phyloP scores from a whole-genome alignment of 352 stramenopile species.

The Globisporangium nodosum region DNA sequence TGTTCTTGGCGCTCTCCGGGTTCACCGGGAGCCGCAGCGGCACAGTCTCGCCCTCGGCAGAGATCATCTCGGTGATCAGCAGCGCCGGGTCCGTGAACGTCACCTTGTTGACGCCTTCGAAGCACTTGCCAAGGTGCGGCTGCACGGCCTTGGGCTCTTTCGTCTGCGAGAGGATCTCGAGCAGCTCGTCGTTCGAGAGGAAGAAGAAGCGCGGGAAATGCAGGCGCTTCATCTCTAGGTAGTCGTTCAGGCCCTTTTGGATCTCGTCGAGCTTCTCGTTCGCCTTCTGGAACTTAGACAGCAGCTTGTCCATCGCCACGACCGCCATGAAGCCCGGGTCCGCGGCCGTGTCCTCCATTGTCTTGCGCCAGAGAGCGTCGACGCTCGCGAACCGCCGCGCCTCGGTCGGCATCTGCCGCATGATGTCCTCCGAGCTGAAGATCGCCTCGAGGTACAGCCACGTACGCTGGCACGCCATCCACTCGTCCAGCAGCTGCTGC shows the following conservation, averaged over 20 bases:
- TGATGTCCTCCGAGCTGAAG: constrained; percentile 94
- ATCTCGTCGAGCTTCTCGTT: constrained; percentile 95
- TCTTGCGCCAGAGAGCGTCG: constrained; percentile 89
- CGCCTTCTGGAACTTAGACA: constrained; percentile 90
- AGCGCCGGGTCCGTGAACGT: constrained; percentile 86
- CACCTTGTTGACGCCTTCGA: constrained; percentile 89
- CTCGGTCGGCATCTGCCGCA: constrained; percentile 93
- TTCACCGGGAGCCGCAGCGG: constrained; percentile 80
- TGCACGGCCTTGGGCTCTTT: constrained; percentile 92
- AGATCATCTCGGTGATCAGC: constrained; percentile 93
- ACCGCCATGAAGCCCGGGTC: constrained; percentile 89
- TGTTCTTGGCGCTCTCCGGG: constrained; percentile 89
- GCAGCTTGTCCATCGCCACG: constrained; percentile 84
- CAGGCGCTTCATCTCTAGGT: constrained; percentile 91
- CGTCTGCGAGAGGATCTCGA: constrained; percentile 92
- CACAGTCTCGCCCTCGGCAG: constrained; percentile 89
- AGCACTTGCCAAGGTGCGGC: constrained; percentile 87
- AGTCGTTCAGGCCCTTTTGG: constrained; percentile 92
- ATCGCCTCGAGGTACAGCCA: constrained; percentile 96
- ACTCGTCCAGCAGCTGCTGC: constrained; percentile 92
- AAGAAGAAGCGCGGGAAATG: constrained; percentile 95
- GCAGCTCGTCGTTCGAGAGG: constrained; percentile 91
- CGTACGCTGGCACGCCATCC: constrained; percentile 91
- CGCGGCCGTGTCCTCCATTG: constrained; percentile 86
- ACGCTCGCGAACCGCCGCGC: constrained; percentile 85